Evolutionary conservation across 495 filamentous ascomycete genomes (phyloP).

Genomic region (Neurospora cerealis): DNA sequence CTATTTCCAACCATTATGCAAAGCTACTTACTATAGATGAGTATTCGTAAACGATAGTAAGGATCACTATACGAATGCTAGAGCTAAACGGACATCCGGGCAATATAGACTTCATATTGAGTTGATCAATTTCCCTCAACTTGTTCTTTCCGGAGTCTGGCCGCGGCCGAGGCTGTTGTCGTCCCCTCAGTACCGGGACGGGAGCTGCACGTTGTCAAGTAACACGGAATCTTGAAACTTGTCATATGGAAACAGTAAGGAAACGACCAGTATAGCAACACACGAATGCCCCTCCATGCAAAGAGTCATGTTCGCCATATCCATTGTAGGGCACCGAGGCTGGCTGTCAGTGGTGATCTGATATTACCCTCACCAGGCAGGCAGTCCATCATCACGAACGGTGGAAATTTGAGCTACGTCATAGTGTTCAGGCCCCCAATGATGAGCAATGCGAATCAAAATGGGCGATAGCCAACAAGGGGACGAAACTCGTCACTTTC

Average conservation of each 20-base stretch:
- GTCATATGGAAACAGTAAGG: neutral
- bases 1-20: neutral
- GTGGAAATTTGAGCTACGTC: neutral
- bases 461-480: neutral
- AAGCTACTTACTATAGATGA: neutral
- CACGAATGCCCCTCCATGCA: neutral
- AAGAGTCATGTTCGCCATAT: neutral
- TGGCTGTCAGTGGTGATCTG: neutral
- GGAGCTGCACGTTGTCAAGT: neutral
- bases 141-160: slow-evolving; percentile 2
- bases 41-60: neutral
- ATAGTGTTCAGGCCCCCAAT: neutral
- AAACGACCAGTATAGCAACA: neutral
- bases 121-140: neutral
- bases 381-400: neutral
- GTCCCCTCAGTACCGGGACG: neutral
- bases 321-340: neutral
- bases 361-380: neutral
- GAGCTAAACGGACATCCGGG: neutral
- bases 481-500: neutral
- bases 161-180: neutral
- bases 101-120: neutral
- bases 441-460: neutral
- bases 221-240: neutral
- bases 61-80: neutral